Evolutionary conservation across 2,329 filamentous ascomycete genomes (phyloP).

Genomic region (Aureobasidium lini): DNA sequence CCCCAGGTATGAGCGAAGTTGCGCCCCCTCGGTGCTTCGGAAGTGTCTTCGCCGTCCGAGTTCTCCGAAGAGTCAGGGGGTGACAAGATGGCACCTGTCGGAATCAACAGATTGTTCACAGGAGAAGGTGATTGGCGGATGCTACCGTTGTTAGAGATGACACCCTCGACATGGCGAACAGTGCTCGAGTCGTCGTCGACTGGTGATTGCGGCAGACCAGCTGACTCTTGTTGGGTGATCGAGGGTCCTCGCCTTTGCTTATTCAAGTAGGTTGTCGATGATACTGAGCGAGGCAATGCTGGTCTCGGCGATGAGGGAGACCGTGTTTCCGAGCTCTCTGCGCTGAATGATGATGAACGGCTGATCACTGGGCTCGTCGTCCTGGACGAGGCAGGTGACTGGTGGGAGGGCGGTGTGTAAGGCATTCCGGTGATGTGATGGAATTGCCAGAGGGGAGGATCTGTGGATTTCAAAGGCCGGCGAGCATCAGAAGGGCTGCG

Average conservation of each 20-base stretch:
- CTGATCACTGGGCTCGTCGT: constrained; percentile 43
- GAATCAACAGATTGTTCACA: constrained; percentile 67
- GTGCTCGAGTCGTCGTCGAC: constrained; percentile 10
- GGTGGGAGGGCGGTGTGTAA: constrained; percentile 73
- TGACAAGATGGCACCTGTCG: constrained; percentile 77
- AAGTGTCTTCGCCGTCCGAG: constrained; percentile 72
- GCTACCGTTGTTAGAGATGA: constrained; percentile 45
- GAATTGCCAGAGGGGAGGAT: constrained; percentile 15
- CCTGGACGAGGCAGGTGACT: constrained; percentile 52
- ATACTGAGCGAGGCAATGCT: constrained; percentile 47
- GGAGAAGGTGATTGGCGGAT: constrained; percentile 80
- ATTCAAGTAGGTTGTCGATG: constrained; percentile 54
- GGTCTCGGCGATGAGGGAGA: constrained; percentile 34
- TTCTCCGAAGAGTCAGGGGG: constrained; percentile 78
- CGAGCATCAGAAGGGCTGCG: constrained; percentile 36
- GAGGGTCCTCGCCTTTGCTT: constrained; percentile 55
- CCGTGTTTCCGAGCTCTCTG: constrained; percentile 28
- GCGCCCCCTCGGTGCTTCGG: constrained; percentile 30
- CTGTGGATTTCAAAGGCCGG: constrained; percentile 28
- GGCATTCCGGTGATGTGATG: constrained; percentile 57
- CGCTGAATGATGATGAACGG: constrained; percentile 44
- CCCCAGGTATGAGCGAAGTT: constrained; percentile 42
- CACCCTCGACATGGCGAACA: background rate
- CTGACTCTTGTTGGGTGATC: constrained; percentile 27
- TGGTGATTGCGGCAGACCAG: constrained; percentile 11